These are phyloP conservation scores for Pichia ethanolica DNA, from an alignment of 805 yeast species.

Conservation along the genomic window DNA sequence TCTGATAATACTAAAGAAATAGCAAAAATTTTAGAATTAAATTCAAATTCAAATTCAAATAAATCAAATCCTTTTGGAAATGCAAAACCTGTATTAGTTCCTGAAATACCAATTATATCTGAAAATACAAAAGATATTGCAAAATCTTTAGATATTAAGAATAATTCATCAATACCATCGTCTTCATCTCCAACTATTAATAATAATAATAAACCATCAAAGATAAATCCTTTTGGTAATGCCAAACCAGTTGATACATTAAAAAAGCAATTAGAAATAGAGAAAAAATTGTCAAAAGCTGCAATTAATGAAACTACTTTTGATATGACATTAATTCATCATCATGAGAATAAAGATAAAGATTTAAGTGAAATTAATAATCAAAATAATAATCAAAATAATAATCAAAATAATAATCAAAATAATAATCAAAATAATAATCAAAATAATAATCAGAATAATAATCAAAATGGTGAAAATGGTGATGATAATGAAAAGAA, in stretches of 20 bases:
- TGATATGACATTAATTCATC: conserved; percentile 17
- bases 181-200: too few species aligned
- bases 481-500: not conserved
- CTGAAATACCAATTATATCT: conserved; percentile 11
- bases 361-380: not conserved
- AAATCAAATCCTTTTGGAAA: conserved; percentile 63
- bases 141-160: not conserved
- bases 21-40: conserved; percentile 2
- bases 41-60: not conserved
- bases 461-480: too few species aligned
- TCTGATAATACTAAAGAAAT: conserved; percentile 11
- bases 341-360: not conserved
- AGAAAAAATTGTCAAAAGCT: conserved; percentile 35
- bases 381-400: too few species aligned
- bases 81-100: conserved; percentile 61
- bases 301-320: conserved; percentile 40
- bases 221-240: conserved; percentile 63
- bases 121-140: conserved; percentile 12
- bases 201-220: not conserved
- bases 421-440: too few species aligned
- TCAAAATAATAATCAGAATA: too few species aligned
- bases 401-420: too few species aligned
- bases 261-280: conserved; percentile 57
- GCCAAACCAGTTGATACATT: conserved; percentile 82
- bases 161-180: too few species aligned